Base-by-base conservation (phyloP, 139 green algal species). In the Tetradesmus obliquus region DNA sequence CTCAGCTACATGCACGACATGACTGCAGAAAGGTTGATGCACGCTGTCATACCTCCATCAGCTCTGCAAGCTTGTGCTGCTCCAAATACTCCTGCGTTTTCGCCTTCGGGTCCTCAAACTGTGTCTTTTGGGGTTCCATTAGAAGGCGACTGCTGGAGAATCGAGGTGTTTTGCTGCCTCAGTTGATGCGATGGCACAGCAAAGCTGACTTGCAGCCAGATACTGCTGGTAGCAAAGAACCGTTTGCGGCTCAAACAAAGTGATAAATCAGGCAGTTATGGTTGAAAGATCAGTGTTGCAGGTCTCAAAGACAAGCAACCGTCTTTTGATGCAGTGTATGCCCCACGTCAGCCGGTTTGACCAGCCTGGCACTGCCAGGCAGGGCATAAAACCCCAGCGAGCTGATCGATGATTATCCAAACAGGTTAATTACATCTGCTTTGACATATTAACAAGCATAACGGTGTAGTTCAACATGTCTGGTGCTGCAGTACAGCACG, bases 61-160 rank as follows among this genome's bases (percentile, higher is more conserved):
- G 57, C 24, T 91, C 88, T 24, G 58, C 32, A 12, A 91, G 22
- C 9, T 80, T 20, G 51, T 91, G 88, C 57, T 87, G 84, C 55
- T 86, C 57, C 20, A 87, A 55, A 17, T 91, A 91, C 22, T 86
- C 55, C 32, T 91, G 24, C 45, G 88, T 91, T 7, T 15, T 60
- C 13, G n/a, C 32, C 76, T 20, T 86, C 4, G 88, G 74, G 32
- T 91, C 88, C 13, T 58, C 74, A 71, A 90, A 72, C 1, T 20
- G 5, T 10, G 76, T 15, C 54, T 6, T 53, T 3, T 9, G 4
- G 5, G 66, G 66, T 9, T 76, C 66, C 66, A 76, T 76, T 4
- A 2, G 1, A 3, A 3, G 20, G 0, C 0, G 22, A 22, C 2
- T 51, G 76, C 0, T 51, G 1, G 1, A 53, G 0, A 15, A 4